Evolutionary conservation across 768 basidiomycete species (phyloP).

Genomic region (Pleurotus citrinopileatus): DNA sequence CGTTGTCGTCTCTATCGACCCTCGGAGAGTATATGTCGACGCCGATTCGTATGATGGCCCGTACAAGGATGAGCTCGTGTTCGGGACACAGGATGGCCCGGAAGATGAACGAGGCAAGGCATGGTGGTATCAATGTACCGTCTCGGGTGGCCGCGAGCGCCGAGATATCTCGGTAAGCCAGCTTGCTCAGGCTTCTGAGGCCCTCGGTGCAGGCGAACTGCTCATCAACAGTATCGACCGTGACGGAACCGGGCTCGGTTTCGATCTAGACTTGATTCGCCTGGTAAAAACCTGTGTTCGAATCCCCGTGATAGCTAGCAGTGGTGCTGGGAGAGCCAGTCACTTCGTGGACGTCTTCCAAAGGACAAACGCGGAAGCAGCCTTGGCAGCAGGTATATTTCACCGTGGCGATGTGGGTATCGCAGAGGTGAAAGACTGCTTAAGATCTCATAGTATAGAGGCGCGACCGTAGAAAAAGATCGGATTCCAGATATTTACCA

Average conservation of each 20-base stretch:
- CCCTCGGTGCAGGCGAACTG: slow-evolving; percentile 92
- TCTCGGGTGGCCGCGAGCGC: slow-evolving; percentile 85
- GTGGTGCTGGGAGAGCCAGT: slow-evolving; percentile 79
- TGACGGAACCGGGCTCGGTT: slow-evolving; percentile 90
- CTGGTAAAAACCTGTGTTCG: slow-evolving; percentile 74
- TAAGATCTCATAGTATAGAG: slow-evolving; percentile 47
- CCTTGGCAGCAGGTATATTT: slow-evolving; percentile 95
- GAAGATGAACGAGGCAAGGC: slow-evolving; percentile 66
- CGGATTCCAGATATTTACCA: slow-evolving; percentile 1
- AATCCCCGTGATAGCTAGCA: slow-evolving; percentile 94
- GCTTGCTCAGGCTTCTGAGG: slow-evolving; percentile 88
- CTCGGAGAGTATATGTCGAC: slow-evolving; percentile 80
- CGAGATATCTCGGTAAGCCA: slow-evolving; percentile 86
- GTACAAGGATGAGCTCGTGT: slow-evolving; percentile 60
- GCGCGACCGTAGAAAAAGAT: slow-evolving; percentile 30
- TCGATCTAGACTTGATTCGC: slow-evolving; percentile 80
- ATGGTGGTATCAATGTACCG: slow-evolving; percentile 99
- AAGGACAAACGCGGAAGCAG: slow-evolving; percentile 82
- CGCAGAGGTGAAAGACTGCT: slow-evolving; percentile 66
- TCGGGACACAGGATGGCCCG: slow-evolving; percentile 37
- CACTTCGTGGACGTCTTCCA: slow-evolving; percentile 91
- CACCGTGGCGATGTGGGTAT: slow-evolving; percentile 89
- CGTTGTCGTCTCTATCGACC: slow-evolving; percentile 97
- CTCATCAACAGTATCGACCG: slow-evolving; percentile 95
- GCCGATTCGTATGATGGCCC: slow-evolving; percentile 63